Evolutionary conservation across 2,329 filamentous ascomycete species (phyloP).

Genomic region (Pyrenochaeta sp.): DNA sequence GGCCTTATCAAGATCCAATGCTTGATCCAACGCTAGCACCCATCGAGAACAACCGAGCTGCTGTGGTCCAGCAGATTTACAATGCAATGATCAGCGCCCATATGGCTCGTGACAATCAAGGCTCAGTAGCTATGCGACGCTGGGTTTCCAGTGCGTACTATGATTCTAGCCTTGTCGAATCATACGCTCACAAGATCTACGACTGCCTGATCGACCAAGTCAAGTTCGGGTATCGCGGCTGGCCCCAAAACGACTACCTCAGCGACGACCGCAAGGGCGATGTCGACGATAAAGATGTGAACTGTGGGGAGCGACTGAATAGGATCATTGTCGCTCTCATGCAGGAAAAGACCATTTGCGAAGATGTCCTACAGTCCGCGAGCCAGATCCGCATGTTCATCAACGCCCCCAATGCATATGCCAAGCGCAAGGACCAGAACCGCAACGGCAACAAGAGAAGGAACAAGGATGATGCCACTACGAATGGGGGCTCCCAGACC

Average conservation of each 20-base stretch:
- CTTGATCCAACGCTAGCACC: too few relatives aligned
- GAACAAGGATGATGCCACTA: slow-evolving; percentile 20
- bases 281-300: slow-evolving; percentile 40
- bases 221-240: slow-evolving; percentile 42
- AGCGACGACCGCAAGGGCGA: slow-evolving; percentile 45
- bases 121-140: slow-evolving; percentile 42
- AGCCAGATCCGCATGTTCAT: slow-evolving; percentile 48
- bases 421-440: slow-evolving; percentile 43
- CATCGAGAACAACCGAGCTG: slow-evolving; percentile 19
- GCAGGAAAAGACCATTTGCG: slow-evolving; percentile 47
- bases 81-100: slow-evolving; percentile 42
- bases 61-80: slow-evolving; percentile 42
- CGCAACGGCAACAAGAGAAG: slow-evolving; percentile 43
- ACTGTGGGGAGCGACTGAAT: slow-evolving; percentile 36
- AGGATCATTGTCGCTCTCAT: slow-evolving; percentile 41
- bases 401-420: slow-evolving; percentile 44
- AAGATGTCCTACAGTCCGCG: slow-evolving; percentile 46
- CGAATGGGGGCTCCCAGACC: slow-evolving; percentile 5
- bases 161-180: slow-evolving; percentile 36
- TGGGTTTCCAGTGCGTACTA: slow-evolving; percentile 44
- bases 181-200: slow-evolving; percentile 43
- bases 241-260: slow-evolving; percentile 46
- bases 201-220: slow-evolving; percentile 41
- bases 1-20: too few relatives aligned
- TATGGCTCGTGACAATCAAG: slow-evolving; percentile 37